Conservation (phyloP, 768 basidiomycete species). For the Sarcomyxa edulis region DNA sequence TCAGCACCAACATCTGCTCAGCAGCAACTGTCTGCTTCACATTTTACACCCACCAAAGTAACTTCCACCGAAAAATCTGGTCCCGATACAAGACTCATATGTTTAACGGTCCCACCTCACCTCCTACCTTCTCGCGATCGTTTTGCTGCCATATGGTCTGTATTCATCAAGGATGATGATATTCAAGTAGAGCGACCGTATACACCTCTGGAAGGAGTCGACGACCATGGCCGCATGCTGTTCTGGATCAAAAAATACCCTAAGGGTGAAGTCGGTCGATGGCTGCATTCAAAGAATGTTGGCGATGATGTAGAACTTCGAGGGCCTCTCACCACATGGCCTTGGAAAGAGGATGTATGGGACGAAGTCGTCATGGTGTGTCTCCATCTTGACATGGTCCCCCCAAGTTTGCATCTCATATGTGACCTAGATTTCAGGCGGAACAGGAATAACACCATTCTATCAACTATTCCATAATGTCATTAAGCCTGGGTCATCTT, state of each 20-base stretch:
- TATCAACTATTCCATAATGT: conserved; percentile 64
- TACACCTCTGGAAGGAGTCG: conserved; percentile 73
- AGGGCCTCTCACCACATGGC: conserved; percentile 71
- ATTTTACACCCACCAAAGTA: conserved; percentile 59
- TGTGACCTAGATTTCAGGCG: conserved; percentile 67
- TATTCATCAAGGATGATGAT: conserved; percentile 82
- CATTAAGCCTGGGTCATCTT: conserved; percentile 26
- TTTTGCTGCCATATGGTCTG: conserved; percentile 58
- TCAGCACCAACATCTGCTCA: conserved; percentile 34
- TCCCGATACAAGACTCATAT: conserved; percentile 58
- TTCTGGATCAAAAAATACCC: conserved; percentile 83
- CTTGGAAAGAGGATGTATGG: conserved; percentile 49
- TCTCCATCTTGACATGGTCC: neutral
- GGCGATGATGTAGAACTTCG: conserved; percentile 74
- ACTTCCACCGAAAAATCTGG: conserved; percentile 47
- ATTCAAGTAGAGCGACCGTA: conserved; percentile 87
- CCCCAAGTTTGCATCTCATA: neutral
- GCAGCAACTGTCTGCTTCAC: conserved; percentile 37
- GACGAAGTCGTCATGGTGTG: conserved; percentile 78
- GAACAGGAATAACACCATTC: conserved; percentile 85
- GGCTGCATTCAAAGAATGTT: conserved; percentile 66
- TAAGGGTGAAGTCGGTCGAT: conserved; percentile 75
- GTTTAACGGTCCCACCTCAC: conserved; percentile 48
- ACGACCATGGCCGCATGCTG: conserved; percentile 57
- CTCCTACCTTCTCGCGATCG: conserved; percentile 20